Percentiles rank a stretch among this genome's conserved stretches.
Evolutionary conservation across 371 early-diverging fungal genomes (phyloP).

Genomic region (Dipsacomyces acuminosporus): DNA sequence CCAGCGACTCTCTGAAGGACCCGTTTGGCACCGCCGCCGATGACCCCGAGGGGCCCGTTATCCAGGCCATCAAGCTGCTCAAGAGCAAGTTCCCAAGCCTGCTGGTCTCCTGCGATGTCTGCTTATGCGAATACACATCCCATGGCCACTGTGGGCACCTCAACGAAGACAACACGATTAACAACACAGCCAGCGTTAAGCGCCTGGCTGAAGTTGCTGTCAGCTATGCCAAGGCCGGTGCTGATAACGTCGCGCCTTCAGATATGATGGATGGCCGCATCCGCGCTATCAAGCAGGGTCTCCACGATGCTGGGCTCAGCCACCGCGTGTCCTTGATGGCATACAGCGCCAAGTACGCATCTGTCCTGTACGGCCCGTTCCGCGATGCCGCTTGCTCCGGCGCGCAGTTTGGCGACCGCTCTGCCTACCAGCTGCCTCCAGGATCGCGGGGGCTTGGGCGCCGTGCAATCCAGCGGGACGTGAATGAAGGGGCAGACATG

Average conservation of each 20-base stretch:
- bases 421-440: conserved; percentile 91
- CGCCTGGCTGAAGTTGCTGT: conserved; percentile 83
- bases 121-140: conserved; percentile 91
- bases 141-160: conserved; percentile 95
- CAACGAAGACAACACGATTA: conserved; percentile 72
- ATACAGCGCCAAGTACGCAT: conserved; percentile 94
- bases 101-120: conserved; percentile 91
- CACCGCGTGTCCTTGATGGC: conserved; percentile 84
- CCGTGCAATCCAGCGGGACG: conserved; percentile 83
- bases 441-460: conserved; percentile 84
- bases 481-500: conserved; percentile 92
- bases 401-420: conserved; percentile 87
- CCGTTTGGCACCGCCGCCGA: conserved; percentile 75
- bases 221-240: conserved; percentile 81
- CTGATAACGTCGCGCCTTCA: conserved; percentile 86
- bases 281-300: conserved; percentile 78
- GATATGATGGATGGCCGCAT: conserved; percentile 99
- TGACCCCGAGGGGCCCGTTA: conserved; percentile 81
- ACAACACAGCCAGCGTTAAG: conserved; percentile 72
- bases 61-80: conserved; percentile 74
- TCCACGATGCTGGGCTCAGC: conserved; percentile 67
- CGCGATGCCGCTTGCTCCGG: conserved; percentile 92
- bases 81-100: conserved; percentile 74
- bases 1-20: conserved; percentile 64
- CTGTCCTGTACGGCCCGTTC: conserved; percentile 94